These are phyloP conservation scores for Penicillium thymicola DNA, from an alignment of 2,329 filamentous ascomycete genomes.

Conservation along the genomic window DNA sequence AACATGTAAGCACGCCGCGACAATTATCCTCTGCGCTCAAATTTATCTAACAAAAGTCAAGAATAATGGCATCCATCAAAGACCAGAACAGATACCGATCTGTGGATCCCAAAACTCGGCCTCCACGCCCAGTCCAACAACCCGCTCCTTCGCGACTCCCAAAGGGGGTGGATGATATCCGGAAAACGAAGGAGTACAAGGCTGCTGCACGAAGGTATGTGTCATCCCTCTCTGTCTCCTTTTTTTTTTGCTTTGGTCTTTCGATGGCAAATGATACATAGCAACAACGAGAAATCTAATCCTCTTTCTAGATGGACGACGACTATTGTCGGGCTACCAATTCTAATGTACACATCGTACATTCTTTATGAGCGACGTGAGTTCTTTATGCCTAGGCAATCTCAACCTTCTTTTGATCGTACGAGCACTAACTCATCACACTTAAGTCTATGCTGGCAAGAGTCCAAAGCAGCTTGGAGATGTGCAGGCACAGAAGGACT, in stretches of 20 bases:
- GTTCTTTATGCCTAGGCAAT: constrained; percentile 8
- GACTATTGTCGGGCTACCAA: constrained; percentile 33
- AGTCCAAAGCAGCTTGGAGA: constrained; percentile 15
- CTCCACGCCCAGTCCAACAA: constrained; percentile 11
- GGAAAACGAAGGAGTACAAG: constrained; percentile 43
- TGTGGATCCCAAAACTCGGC: constrained; percentile 10
- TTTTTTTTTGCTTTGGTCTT: background rate
- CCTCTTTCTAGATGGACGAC: constrained; percentile 29
- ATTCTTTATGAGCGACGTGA: constrained; percentile 34
- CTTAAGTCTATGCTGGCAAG: constrained; percentile 28
- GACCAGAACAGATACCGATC: constrained; percentile 16
- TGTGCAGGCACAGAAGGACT: background rate
- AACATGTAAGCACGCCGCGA: background rate
- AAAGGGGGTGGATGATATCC: constrained; percentile 31
- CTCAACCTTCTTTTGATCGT: background rate
- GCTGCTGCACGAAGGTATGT: constrained; percentile 36
- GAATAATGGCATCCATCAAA: constrained; percentile 1
- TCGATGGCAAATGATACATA: background rate
- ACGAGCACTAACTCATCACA: background rate
- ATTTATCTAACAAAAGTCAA: background rate
- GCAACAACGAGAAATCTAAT: background rate
- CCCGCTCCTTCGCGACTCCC: constrained; percentile 2
- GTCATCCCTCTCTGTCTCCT: background rate
- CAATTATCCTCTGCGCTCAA: background rate
- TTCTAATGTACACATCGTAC: constrained; percentile 33